Evolutionary conservation across 2,329 filamentous ascomycete genomes (phyloP).

Genomic region (Pseudocercospora fijiensis): DNA sequence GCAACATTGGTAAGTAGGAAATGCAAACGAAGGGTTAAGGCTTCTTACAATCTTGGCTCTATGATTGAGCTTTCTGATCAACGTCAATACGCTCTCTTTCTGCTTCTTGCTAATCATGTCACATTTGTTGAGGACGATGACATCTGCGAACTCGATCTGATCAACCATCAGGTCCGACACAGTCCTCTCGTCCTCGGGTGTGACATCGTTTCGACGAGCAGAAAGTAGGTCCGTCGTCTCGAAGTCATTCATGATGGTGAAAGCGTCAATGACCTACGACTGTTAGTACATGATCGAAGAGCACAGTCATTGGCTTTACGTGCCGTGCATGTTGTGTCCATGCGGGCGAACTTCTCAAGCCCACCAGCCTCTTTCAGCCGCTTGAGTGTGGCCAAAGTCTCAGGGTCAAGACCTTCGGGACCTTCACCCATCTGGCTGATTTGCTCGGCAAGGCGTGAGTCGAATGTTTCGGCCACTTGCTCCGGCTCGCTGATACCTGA

Average conservation of each 20-base stretch:
- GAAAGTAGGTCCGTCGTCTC: conserved; percentile 68
- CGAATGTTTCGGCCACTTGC: conserved; percentile 73
- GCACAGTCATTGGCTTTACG: background rate
- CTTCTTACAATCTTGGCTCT: conserved; percentile 55
- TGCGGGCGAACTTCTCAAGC: conserved; percentile 62
- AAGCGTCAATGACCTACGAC: conserved; percentile 62
- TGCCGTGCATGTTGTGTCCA: conserved; percentile 67
- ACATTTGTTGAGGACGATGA: conserved; percentile 68
- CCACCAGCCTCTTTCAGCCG: conserved; percentile 56
- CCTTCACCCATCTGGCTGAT: conserved; percentile 36
- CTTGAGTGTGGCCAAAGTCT: conserved; percentile 30
- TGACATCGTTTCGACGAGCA: conserved; percentile 60
- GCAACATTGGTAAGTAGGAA: background rate
- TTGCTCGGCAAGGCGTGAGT: conserved; percentile 50
- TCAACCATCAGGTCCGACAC: conserved; percentile 75
- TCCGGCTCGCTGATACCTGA: conserved; percentile 71
- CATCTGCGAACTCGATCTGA: conserved; percentile 75
- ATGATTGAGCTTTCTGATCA: conserved; percentile 60
- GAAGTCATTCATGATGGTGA: conserved; percentile 71
- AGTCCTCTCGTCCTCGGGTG: conserved; percentile 66
- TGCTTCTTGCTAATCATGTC: conserved; percentile 57
- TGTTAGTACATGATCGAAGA: background rate
- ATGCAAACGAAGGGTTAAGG: background rate
- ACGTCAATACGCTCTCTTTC: conserved; percentile 23
- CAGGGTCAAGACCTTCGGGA: conserved; percentile 23